A percentile compares a stretch with the other conserved stretches of the same genome.
phyloP scores from a whole-genome alignment of 768 basidiomycete genomes.

The Termitomyces sp. region DNA sequence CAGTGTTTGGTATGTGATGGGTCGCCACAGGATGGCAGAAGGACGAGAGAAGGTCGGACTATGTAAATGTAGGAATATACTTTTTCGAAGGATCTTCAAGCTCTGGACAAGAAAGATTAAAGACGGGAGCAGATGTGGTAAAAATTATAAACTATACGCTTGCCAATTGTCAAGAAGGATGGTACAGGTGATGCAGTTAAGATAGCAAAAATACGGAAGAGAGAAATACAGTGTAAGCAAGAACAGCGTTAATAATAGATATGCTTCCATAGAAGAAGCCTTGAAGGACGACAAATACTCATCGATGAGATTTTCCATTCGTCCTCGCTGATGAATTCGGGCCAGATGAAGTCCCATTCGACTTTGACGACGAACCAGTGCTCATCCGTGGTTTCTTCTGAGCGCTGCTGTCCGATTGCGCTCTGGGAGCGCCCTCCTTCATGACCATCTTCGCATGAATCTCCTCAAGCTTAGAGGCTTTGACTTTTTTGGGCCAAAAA shows the following conservation, averaged over 20 bases:
- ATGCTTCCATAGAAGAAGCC: background rate
- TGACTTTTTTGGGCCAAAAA: slow-evolving; percentile 98
- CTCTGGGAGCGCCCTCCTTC: slow-evolving; percentile 69
- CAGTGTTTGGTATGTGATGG: background rate
- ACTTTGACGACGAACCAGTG: slow-evolving; percentile 36
- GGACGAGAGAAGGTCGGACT: background rate
- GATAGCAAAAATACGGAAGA: slow-evolving; percentile 3
- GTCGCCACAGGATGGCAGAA: background rate
- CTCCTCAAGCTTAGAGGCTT: slow-evolving; percentile 87
- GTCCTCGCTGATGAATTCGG: slow-evolving; percentile 41
- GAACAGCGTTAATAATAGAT: slow-evolving; percentile 8
- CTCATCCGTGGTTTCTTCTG: slow-evolving; percentile 57
- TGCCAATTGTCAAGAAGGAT: background rate
- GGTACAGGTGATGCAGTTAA: slow-evolving; percentile 6
- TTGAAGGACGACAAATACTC: slow-evolving; percentile 16
- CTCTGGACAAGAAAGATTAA: background rate
- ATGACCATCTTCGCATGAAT: slow-evolving; percentile 96
- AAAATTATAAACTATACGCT: background rate
- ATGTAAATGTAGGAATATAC: background rate
- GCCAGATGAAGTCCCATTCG: slow-evolving; percentile 44
- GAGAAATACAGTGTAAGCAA: slow-evolving; percentile 17
- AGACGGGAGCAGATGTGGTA: background rate
- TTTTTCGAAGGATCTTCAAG: background rate
- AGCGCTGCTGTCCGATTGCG: slow-evolving; percentile 42
- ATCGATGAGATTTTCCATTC: slow-evolving; percentile 60